These are phyloP conservation scores for Calonectria pteridis DNA, from an alignment of 2,329 filamentous ascomycete species.

Conservation along the genomic window DNA sequence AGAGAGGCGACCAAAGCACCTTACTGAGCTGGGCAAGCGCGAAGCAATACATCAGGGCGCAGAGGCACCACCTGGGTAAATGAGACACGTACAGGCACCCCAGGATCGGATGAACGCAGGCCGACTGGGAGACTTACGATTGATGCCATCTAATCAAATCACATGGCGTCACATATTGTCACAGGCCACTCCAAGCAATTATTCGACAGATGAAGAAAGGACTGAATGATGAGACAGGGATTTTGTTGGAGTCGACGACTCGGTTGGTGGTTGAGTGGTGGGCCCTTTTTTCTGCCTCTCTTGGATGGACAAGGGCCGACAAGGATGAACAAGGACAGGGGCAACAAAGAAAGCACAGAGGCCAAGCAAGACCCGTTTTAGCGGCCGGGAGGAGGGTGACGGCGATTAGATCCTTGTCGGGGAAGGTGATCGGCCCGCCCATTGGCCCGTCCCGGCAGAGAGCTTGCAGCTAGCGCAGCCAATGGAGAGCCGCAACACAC, in stretches of 20 bases:
- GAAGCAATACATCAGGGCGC: neutral
- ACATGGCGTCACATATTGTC: constrained; percentile 22
- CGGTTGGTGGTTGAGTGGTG: constrained; percentile 24
- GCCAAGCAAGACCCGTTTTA: constrained; percentile 28
- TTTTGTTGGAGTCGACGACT: constrained; percentile 11
- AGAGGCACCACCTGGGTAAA: neutral
- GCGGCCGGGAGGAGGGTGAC: constrained; percentile 41
- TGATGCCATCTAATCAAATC: constrained; percentile 17
- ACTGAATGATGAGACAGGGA: constrained; percentile 16
- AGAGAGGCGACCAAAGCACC: neutral
- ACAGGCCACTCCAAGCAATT: constrained; percentile 8
- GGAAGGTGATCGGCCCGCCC: constrained; percentile 49
- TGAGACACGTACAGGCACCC: neutral
- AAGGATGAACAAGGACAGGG: constrained; percentile 10
- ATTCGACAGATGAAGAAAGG: constrained; percentile 17
- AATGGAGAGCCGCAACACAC: constrained; percentile 51
- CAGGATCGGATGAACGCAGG: constrained; percentile 2
- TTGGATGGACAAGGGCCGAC: constrained; percentile 5
- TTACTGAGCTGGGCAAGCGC: constrained; percentile 8
- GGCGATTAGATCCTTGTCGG: constrained; percentile 52
- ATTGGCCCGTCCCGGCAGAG: constrained; percentile 48
- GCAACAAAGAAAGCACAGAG: constrained; percentile 10
- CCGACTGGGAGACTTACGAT: constrained; percentile 1
- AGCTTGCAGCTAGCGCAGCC: constrained; percentile 47
- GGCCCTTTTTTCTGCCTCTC: constrained; percentile 2